A percentile compares a stretch with the other conserved stretches of the same genome.
Conservation (phyloP, 768 basidiomycete genomes). For the Bullera alba region DNA sequence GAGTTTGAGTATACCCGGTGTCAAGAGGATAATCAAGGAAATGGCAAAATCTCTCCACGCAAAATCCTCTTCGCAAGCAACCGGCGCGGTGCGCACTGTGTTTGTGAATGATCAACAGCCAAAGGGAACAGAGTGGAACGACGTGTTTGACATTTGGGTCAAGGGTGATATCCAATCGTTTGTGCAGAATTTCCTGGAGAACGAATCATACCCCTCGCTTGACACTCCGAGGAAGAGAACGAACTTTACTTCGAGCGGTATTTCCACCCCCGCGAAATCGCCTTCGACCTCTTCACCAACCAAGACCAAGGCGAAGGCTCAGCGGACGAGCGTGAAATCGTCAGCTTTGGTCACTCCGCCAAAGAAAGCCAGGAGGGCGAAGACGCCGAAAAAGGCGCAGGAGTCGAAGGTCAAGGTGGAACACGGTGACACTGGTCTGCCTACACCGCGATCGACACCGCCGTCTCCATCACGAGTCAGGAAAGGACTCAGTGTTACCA, state of each 20-base stretch:
- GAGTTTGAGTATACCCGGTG: conserved; percentile 79
- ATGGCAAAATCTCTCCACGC: conserved; percentile 60
- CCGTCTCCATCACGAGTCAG: not conserved
- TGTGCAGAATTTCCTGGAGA: conserved; percentile 50
- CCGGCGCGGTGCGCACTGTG: conserved; percentile 56
- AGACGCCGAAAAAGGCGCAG: no score
- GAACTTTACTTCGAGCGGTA: not conserved
- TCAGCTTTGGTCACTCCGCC: not conserved
- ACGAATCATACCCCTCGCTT: conserved; percentile 1
- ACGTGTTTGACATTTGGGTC: conserved; percentile 82
- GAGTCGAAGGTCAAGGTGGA: no score
- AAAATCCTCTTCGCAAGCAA: not conserved
- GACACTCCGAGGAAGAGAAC: not conserved
- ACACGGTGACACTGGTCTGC: no score
- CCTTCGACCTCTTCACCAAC: not conserved
- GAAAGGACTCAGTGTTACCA: no score
- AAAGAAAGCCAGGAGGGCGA: not conserved
- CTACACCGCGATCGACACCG: not conserved
- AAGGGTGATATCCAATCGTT: conserved; percentile 81
- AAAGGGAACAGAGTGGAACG: conserved; percentile 71
- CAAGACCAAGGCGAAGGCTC: not conserved
- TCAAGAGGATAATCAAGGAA: conserved; percentile 82
- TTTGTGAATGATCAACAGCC: conserved; percentile 82
- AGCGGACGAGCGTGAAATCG: not conserved
- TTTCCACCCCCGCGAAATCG: not conserved